Conservation (phyloP, 805 yeast species). For the Kodamaea hsintzibuensis region DNA sequence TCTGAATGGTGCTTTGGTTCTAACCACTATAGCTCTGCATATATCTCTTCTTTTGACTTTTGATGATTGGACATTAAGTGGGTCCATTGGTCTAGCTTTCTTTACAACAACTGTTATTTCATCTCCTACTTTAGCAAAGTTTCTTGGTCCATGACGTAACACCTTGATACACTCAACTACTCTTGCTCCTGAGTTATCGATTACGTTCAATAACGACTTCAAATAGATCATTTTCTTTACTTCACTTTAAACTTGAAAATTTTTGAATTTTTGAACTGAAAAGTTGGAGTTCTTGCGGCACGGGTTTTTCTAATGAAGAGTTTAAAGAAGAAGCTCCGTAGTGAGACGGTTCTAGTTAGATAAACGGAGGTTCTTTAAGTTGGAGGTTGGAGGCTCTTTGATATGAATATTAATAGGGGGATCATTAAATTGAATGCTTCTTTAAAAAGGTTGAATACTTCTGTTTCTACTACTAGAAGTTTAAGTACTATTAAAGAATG, state of each 20-base stretch:
- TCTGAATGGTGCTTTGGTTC: constrained; percentile 77
- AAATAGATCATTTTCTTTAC: constrained; percentile 74
- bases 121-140: constrained; percentile 86
- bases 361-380: neutral
- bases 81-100: constrained; percentile 77
- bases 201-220: constrained; percentile 83
- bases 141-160: constrained; percentile 80
- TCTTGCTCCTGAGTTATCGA: constrained; percentile 95
- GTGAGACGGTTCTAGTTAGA: neutral
- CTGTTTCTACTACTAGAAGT: neutral
- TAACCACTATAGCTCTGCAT: constrained; percentile 91
- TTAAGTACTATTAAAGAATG: constrained; percentile 21
- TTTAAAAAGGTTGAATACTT: neutral
- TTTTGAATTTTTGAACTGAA: neutral
- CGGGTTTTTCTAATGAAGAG: neutral
- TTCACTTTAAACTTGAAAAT: constrained; percentile 5
- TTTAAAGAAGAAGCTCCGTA: neutral
- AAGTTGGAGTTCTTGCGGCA: neutral
- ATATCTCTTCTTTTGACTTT: constrained; percentile 94
- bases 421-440: neutral
- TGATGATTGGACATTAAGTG: constrained; percentile 67
- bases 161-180: constrained; percentile 96
- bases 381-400: neutral
- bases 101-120: constrained; percentile 92
- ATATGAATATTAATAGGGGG: neutral